Evolutionary conservation across 805 yeast species (phyloP).

Genomic region (Kregervanrija delftensis): DNA sequence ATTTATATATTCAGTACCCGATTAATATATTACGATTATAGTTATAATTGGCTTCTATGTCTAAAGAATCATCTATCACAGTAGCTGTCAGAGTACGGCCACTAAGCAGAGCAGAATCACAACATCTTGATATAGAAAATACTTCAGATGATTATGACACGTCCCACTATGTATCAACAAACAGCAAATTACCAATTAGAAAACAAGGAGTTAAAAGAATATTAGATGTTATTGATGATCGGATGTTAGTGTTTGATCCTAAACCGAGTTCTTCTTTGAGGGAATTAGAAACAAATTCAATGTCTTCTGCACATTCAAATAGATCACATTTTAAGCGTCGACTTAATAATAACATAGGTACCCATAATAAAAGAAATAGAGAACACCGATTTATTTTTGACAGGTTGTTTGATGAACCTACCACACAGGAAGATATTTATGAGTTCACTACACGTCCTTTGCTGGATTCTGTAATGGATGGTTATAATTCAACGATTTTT

Average conservation of each 20-base stretch:
- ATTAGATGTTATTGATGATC: conserved; percentile 74
- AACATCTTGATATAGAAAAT: conserved; percentile 6
- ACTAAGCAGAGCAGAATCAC: conserved; percentile 54
- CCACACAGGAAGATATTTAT: conserved; percentile 65
- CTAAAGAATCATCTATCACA: conserved; percentile 52
- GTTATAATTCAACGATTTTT: conserved; percentile 84
- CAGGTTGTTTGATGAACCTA: conserved; percentile 57
- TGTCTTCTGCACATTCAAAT: not conserved
- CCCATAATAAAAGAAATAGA: conserved; percentile 40
- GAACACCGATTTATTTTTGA: conserved; percentile 85
- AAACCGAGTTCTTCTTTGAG: not conserved
- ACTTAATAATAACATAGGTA: conserved; percentile 13
- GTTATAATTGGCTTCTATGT: not conserved
- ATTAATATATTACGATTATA: no score
- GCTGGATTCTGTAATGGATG: conserved; percentile 70
- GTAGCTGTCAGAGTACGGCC: conserved; percentile 85
- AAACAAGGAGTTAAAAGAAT: conserved; percentile 54
- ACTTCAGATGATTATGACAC: no score
- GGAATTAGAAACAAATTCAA: not conserved
- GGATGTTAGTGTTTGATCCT: conserved; percentile 85
- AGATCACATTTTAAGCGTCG: no score
- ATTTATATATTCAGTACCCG: no score
- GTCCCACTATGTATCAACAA: no score
- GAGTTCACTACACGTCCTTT: conserved; percentile 61
- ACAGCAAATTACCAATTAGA: conserved; percentile 7